Percentiles rank a stretch among this genome's conserved stretches.
phyloP scores from a whole-genome alignment of 2,329 filamentous ascomycete genomes.

The Plenodomus lindquistii region DNA sequence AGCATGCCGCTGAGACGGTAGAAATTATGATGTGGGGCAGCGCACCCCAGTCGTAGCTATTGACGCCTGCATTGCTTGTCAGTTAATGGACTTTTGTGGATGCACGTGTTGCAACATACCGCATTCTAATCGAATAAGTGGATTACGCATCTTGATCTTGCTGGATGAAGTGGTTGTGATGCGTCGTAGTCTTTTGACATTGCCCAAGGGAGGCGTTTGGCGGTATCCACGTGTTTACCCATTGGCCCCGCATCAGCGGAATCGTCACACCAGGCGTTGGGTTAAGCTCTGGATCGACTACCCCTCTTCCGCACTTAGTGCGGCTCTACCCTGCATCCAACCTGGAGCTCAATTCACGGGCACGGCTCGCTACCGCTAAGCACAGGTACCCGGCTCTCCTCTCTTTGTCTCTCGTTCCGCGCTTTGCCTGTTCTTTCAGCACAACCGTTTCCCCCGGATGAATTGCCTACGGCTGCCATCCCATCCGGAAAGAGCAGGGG shows the following conservation, averaged over 20 bases:
- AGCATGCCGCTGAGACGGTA: constrained; percentile 24
- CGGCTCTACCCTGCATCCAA: constrained; percentile 19
- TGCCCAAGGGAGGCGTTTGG: constrained; percentile 16
- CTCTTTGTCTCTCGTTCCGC: constrained; percentile 4
- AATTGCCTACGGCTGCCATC: constrained; percentile 7
- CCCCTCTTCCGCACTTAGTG: constrained; percentile 27
- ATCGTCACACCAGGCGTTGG: constrained; percentile 18
- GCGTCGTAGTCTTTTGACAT: not conserved
- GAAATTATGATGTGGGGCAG: constrained; percentile 27
- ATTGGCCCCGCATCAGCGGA: constrained; percentile 16
- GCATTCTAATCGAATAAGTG: constrained; percentile 82
- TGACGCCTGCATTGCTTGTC: constrained; percentile 69
- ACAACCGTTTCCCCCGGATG: constrained; percentile 10
- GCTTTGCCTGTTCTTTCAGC: constrained; percentile 3
- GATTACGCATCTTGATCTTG: constrained; percentile 56
- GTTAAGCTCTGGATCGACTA: constrained; percentile 24
- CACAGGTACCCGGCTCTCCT: constrained; percentile 4
- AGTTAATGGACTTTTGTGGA: constrained; percentile 7
- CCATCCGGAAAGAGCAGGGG: constrained; percentile 13
- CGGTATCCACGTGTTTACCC: constrained; percentile 14
- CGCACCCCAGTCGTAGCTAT: constrained; percentile 96
- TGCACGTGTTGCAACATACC: constrained; percentile 48
- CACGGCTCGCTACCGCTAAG: not conserved
- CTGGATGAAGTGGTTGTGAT: not conserved
- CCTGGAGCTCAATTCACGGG: not conserved